A percentile compares a stretch with the other conserved stretches of the same genome.
Conservation (phyloP, 2,329 filamentous ascomycete genomes). For the Diaporthe ampelina region DNA sequence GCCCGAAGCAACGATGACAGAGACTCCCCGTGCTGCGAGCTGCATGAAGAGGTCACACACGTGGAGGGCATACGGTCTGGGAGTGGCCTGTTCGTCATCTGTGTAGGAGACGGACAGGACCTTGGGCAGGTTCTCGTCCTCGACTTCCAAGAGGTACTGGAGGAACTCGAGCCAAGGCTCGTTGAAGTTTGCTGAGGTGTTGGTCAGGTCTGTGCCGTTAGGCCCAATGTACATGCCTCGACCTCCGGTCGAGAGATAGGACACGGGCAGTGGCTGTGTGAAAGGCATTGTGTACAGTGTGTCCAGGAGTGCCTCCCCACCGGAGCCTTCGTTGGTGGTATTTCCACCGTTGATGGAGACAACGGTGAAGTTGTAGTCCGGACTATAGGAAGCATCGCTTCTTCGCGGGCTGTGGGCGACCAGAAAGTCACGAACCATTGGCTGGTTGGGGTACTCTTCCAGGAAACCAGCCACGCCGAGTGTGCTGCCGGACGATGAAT, state of each 20-base stretch:
- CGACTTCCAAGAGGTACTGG: conserved; percentile 10
- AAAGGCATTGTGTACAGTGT: conserved; percentile 29
- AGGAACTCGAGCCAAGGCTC: conserved; percentile 36
- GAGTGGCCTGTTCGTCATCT: conserved; percentile 66
- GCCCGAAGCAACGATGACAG: conserved; percentile 62
- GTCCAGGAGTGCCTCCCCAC: conserved; percentile 31
- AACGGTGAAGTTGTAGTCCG: conserved; percentile 28
- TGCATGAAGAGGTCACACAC: conserved; percentile 67
- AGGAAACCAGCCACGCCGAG: conserved; percentile 30
- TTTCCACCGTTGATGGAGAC: conserved; percentile 26
- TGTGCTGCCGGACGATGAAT: conserved; percentile 13
- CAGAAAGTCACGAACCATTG: conserved; percentile 6
- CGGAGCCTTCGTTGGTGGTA: conserved; percentile 10
- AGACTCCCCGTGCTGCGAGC: conserved; percentile 63
- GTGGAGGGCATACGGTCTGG: conserved; percentile 65
- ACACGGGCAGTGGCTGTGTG: conserved; percentile 20
- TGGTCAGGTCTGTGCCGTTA: conserved; percentile 8
- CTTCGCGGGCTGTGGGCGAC: conserved; percentile 14
- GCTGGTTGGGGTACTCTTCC: conserved; percentile 21
- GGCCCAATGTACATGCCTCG: conserved; percentile 7
- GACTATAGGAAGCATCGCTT: neutral
- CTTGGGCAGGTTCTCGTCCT: conserved; percentile 60
- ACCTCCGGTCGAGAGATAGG: conserved; percentile 20
- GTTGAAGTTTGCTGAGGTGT: conserved; percentile 9
- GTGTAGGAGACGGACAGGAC: conserved; percentile 71